Evolutionary conservation across 2,329 filamentous ascomycete genomes (phyloP).

Genomic region (Aspergillus costaricaensis): DNA sequence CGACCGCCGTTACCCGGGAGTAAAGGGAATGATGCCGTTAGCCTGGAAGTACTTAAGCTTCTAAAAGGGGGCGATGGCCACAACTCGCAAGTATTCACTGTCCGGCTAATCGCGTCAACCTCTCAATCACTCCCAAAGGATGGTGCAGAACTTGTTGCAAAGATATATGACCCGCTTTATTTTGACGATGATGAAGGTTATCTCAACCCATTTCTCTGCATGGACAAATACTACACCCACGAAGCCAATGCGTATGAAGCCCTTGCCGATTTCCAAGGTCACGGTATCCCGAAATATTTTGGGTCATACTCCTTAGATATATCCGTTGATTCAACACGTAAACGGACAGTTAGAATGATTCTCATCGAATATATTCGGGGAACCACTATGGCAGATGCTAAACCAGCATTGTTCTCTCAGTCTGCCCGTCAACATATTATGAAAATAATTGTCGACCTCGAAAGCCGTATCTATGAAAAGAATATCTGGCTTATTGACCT

Average conservation of each 20-base stretch:
- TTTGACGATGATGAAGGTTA: constrained; percentile 22
- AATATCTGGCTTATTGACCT: constrained; percentile 20
- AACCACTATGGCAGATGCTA: constrained; percentile 17
- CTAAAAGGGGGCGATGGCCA: constrained; percentile 21
- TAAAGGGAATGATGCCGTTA: constrained; percentile 14
- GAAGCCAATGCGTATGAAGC: constrained; percentile 21
- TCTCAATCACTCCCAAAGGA: constrained; percentile 9
- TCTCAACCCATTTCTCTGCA: constrained; percentile 26
- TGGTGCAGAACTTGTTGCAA: constrained; percentile 22
- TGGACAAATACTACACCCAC: constrained; percentile 28
- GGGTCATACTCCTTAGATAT: constrained; percentile 28
- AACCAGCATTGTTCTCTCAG: constrained; percentile 16
- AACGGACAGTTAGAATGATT: constrained; percentile 24
- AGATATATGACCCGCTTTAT: constrained; percentile 29
- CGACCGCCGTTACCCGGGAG: constrained; percentile 21
- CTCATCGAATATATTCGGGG: constrained; percentile 25
- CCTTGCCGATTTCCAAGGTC: constrained; percentile 23
- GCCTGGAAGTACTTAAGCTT: constrained; percentile 19
- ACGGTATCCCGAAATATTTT: constrained; percentile 24
- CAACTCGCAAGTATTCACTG: constrained; percentile 24
- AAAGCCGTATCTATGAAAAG: constrained; percentile 18
- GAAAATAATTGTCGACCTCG: constrained; percentile 24
- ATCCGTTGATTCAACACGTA: background rate
- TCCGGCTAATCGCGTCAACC: constrained; percentile 11
- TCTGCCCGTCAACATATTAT: constrained; percentile 19